Percentiles rank a stretch among this genome's conserved stretches.
Conservation (phyloP, 441 rosid species). For the Biscutella laevigata region DNA sequence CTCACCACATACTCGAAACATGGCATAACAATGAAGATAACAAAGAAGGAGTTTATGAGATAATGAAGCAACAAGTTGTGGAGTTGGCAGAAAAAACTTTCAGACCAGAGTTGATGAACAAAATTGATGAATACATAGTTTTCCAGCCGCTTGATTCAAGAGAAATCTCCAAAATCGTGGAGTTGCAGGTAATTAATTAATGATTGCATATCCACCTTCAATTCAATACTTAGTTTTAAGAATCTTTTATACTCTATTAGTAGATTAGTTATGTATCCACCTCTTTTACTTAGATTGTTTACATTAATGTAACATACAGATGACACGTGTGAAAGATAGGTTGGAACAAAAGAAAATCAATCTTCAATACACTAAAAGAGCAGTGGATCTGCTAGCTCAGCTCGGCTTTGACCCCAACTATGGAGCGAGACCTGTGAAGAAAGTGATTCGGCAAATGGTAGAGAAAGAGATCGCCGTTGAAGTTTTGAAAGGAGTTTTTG, state of each 20-base stretch:
- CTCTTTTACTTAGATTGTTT: too few relatives aligned
- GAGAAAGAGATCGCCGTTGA: constrained; percentile 77
- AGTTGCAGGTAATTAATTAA: constrained; percentile 53
- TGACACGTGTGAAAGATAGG: constrained; percentile 59
- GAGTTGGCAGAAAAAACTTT: constrained; percentile 81
- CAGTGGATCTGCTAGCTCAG: constrained; percentile 47
- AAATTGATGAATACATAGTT: constrained; percentile 82
- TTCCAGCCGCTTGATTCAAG: constrained; percentile 78
- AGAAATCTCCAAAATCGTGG: constrained; percentile 70
- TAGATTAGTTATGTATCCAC: neutral
- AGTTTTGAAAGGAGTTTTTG: constrained; percentile 63
- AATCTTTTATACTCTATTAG: neutral
- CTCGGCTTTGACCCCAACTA: constrained; percentile 80
- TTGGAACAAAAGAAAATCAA: constrained; percentile 69
- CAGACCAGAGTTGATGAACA: constrained; percentile 80
- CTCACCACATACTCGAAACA: constrained; percentile 34
- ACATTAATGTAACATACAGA: constrained; percentile 33
- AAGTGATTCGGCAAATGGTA: constrained; percentile 81
- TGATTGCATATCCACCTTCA: neutral
- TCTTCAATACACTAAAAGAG: constrained; percentile 56
- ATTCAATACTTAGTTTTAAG: neutral
- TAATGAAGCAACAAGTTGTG: constrained; percentile 73
- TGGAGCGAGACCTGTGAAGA: constrained; percentile 84
- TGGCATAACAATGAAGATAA: constrained; percentile 52
- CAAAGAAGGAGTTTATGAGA: constrained; percentile 64